These are phyloP conservation scores for Nemania sp. DNA, from an alignment of 2,329 filamentous ascomycete genomes.

Conservation along the genomic window DNA sequence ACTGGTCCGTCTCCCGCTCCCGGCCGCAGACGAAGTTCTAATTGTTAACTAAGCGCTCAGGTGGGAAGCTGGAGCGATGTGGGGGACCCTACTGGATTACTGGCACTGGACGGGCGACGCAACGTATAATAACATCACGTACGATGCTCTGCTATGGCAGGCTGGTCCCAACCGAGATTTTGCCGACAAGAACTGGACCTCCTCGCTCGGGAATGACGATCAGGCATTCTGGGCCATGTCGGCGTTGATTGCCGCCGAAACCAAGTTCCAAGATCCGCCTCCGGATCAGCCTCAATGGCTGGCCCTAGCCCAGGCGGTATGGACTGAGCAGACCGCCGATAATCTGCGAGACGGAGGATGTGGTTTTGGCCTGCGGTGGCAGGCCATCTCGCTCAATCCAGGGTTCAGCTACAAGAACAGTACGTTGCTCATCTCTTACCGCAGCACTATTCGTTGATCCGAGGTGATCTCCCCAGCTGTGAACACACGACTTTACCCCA, in stretches of 20 bases:
- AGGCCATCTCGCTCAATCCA: slow-evolving; percentile 62
- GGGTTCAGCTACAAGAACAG: slow-evolving; percentile 54
- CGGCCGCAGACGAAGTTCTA: not conserved
- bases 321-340: slow-evolving; percentile 59
- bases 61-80: slow-evolving; percentile 60
- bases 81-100: slow-evolving; percentile 57
- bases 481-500: not conserved
- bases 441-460: not conserved
- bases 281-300: slow-evolving; percentile 59
- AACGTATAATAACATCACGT: slow-evolving; percentile 53
- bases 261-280: slow-evolving; percentile 59
- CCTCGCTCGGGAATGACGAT: slow-evolving; percentile 55
- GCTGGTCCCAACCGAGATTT: slow-evolving; percentile 49
- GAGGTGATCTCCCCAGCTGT: not conserved
- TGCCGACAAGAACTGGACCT: slow-evolving; percentile 49
- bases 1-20: slow-evolving; percentile 30
- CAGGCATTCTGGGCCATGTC: slow-evolving; percentile 68
- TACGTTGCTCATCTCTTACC: slow-evolving; percentile 22
- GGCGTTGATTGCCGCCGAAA: slow-evolving; percentile 63
- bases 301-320: slow-evolving; percentile 65
- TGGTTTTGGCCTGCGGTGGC: slow-evolving; percentile 67
- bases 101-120: slow-evolving; percentile 58
- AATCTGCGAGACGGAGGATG: slow-evolving; percentile 62
- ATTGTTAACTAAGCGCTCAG: slow-evolving; percentile 38
- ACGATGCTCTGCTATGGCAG: slow-evolving; percentile 49